These are phyloP conservation scores for Spiraea crenata DNA, from an alignment of 331 rosid genomes.

Conservation along the genomic window DNA sequence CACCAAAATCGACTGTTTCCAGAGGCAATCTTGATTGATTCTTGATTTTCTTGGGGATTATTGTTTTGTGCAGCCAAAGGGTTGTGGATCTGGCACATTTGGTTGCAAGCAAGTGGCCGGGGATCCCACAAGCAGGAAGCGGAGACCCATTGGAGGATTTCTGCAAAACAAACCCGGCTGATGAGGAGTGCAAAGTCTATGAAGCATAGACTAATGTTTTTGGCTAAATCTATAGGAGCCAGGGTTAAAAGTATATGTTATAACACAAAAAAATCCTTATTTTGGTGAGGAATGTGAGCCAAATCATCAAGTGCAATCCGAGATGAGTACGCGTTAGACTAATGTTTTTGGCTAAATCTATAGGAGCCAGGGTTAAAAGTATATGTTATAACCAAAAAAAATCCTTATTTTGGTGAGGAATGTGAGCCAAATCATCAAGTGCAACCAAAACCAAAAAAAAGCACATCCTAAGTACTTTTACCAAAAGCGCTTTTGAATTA, in stretches of 20 bases:
- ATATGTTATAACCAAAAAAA: too few species aligned
- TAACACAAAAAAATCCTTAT: constrained; percentile 21
- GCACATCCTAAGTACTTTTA: too few species aligned
- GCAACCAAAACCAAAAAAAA: too few species aligned
- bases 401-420: too few species aligned
- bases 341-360: too few species aligned
- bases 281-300: constrained; percentile 12
- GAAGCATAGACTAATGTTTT: constrained; percentile 45
- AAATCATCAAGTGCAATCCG: not conserved
- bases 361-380: too few species aligned
- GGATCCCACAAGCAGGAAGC: constrained; percentile 37
- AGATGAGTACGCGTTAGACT: too few species aligned
- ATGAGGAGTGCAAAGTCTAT: constrained; percentile 92
- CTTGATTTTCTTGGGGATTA: not conserved
- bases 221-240: constrained; percentile 22
- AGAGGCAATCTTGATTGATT: too few species aligned
- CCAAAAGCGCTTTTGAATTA: too few species aligned
- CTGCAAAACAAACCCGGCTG: constrained; percentile 92
- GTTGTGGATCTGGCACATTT: constrained; percentile 97
- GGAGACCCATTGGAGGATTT: constrained; percentile 96
- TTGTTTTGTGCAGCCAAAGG: constrained; percentile 75
- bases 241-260: constrained; percentile 12
- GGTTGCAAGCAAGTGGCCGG: constrained; percentile 91
- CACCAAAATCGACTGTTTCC: not conserved
- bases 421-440: too few species aligned